Evolutionary conservation across 2,329 filamentous ascomycete species (phyloP).

Genomic region (Claviceps monticola): DNA sequence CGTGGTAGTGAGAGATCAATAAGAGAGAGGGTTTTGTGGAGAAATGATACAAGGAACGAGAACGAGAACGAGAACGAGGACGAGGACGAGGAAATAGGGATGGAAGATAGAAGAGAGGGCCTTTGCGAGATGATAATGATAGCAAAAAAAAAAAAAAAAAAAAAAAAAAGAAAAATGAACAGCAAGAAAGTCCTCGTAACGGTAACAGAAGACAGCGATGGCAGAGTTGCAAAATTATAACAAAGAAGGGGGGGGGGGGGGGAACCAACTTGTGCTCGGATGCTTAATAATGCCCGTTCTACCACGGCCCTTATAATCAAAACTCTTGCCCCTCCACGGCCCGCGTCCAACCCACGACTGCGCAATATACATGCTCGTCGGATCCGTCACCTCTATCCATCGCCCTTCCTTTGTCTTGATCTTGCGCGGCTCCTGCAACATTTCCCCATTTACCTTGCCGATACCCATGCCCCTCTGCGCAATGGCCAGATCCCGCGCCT

Average conservation of each 20-base stretch:
- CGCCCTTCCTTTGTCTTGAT: slow-evolving; percentile 66
- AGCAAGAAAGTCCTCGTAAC: too few species aligned
- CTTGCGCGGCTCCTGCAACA: slow-evolving; percentile 26
- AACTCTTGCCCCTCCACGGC: slow-evolving; percentile 38
- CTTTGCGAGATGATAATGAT: too few species aligned
- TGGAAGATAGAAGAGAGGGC: neutral
- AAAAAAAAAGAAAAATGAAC: neutral
- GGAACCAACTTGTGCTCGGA: slow-evolving; percentile 58
- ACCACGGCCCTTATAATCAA: slow-evolving; percentile 66
- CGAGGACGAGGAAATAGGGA: neutral
- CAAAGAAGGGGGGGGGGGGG: neutral
- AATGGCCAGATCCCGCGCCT: slow-evolving; percentile 69
- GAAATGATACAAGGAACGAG: neutral
- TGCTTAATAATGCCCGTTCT: slow-evolving; percentile 52
- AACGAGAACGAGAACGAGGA: too few species aligned
- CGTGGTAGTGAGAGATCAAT: too few species aligned
- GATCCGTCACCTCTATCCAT: slow-evolving; percentile 56
- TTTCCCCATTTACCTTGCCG: slow-evolving; percentile 27
- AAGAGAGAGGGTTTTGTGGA: neutral
- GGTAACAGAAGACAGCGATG: too few species aligned
- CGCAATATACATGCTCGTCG: slow-evolving; percentile 75
- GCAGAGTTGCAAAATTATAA: too few species aligned
- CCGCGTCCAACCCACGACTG: slow-evolving; percentile 87
- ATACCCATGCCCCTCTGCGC: slow-evolving; percentile 77
- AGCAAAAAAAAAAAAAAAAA: neutral